Conservation (phyloP, 192 early-diverging fungal genomes). For the Podila epicladia region DNA sequence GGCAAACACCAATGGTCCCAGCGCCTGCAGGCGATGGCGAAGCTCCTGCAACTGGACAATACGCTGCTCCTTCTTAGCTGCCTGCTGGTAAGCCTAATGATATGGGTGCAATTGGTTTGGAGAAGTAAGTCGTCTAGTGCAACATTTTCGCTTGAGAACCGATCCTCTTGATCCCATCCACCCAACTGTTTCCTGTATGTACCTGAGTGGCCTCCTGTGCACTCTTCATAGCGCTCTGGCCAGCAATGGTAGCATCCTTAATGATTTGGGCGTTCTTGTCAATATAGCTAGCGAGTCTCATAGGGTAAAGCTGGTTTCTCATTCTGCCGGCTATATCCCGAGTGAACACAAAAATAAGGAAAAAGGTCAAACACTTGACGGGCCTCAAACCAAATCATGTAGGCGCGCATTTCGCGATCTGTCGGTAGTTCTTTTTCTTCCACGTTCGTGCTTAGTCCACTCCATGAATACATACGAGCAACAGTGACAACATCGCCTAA, state of each 20-base stretch:
- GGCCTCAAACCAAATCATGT: not conserved
- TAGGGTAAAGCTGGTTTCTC: conserved; percentile 46
- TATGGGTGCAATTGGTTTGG: not conserved
- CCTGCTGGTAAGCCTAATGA: conserved; percentile 26
- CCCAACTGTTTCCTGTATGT: not conserved
- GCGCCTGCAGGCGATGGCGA: conserved; percentile 30
- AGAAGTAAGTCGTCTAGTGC: not conserved
- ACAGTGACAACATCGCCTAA: conserved; percentile 48
- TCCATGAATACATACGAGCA: conserved; percentile 23
- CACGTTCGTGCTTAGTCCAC: too few species aligned
- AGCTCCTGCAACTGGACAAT: conserved; percentile 44
- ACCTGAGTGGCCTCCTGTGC: conserved; percentile 41
- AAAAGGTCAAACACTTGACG: not conserved
- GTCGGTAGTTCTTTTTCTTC: not conserved
- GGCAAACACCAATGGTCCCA: conserved; percentile 34
- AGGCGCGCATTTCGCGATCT: too few species aligned
- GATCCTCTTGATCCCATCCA: too few species aligned
- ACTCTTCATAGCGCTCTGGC: conserved; percentile 23
- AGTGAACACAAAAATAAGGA: not conserved
- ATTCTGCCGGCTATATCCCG: conserved; percentile 32
- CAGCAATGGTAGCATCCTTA: conserved; percentile 20
- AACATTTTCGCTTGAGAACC: not conserved
- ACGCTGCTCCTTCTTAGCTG: conserved; percentile 45
- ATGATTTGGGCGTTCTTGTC: conserved; percentile 36
- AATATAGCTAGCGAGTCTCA: conserved; percentile 42